phyloP scores from a whole-genome alignment of 225 moss, liverwort and hornwort species.

The Marchantia paleacea region DNA sequence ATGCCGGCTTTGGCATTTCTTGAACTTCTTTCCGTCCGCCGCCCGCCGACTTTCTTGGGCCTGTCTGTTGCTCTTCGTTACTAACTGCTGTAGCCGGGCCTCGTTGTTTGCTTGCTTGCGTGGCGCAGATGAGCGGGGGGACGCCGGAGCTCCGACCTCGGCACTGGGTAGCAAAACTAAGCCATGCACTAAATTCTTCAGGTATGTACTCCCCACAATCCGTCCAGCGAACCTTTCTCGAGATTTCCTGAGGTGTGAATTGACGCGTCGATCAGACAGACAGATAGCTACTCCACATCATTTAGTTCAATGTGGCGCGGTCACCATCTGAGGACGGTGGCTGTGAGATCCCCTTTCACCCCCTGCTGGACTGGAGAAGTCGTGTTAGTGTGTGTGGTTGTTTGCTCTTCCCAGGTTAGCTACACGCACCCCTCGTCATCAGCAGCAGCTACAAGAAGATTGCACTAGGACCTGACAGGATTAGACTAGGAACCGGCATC shows the following conservation, averaged over 20 bases:
- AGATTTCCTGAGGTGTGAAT: background rate
- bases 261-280: too few species aligned
- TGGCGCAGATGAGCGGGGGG: slow-evolving; percentile 71
- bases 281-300: too few species aligned
- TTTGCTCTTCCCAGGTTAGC: background rate
- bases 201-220: slow-evolving; percentile 40
- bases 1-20: background rate
- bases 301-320: background rate
- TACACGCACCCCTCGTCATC: background rate
- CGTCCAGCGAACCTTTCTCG: background rate
- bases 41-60: too few species aligned
- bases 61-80: too few species aligned
- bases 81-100: too few species aligned
- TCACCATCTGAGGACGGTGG: background rate
- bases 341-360: background rate
- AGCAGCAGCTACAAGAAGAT: slow-evolving; percentile 1
- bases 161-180: slow-evolving; percentile 95
- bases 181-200: slow-evolving; percentile 99
- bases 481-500: background rate
- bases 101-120: background rate
- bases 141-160: slow-evolving; percentile 61
- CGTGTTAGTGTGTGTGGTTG: background rate
- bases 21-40: background rate
- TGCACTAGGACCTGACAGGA: background rate
- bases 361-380: background rate